These are phyloP conservation scores for Echinosphaeria canescens DNA, from an alignment of 2,329 filamentous ascomycete species.

Conservation along the genomic window DNA sequence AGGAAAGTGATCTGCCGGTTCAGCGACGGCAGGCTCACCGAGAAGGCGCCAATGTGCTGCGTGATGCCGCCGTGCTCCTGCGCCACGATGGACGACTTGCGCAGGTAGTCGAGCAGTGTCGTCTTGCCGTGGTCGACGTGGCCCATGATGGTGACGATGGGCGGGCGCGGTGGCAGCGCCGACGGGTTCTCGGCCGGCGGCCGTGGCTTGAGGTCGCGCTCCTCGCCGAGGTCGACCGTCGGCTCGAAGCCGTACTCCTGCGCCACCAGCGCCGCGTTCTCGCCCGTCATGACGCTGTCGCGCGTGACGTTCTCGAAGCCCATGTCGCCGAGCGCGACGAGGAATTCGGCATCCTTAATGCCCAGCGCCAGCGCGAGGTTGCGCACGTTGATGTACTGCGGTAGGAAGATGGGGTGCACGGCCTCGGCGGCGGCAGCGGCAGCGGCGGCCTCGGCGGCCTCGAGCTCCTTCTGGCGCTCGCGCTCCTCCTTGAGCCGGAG, in stretches of 20 bases:
- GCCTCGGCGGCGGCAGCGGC: slow-evolving; percentile 16
- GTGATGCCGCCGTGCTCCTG: slow-evolving; percentile 94
- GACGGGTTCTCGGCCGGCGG: slow-evolving; percentile 48
- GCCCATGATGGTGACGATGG: slow-evolving; percentile 97
- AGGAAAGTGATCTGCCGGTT: slow-evolving; percentile 91
- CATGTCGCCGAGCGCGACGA: slow-evolving; percentile 56
- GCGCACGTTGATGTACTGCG: slow-evolving; percentile 78
- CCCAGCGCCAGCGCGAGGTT: slow-evolving; percentile 60
- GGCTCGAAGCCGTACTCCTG: slow-evolving; percentile 88
- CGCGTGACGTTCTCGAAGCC: slow-evolving; percentile 73
- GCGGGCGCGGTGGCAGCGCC: slow-evolving; percentile 51
- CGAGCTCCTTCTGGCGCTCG: slow-evolving; percentile 15
- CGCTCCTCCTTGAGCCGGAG: slow-evolving; percentile 20
- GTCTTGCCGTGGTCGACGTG: slow-evolving; percentile 98
- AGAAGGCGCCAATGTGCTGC: slow-evolving; percentile 95
- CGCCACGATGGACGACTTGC: slow-evolving; percentile 79
- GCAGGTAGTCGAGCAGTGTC: slow-evolving; percentile 80
- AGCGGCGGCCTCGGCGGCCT: slow-evolving; percentile 12
- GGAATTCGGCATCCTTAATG: slow-evolving; percentile 48
- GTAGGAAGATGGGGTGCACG: slow-evolving; percentile 49
- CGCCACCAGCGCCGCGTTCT: slow-evolving; percentile 76
- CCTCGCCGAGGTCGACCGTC: slow-evolving; percentile 43
- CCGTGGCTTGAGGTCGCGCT: slow-evolving; percentile 48
- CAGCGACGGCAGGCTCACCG: slow-evolving; percentile 54
- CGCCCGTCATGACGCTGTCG: slow-evolving; percentile 74